Conservation (phyloP, 1,139 yeast species). For the Saccharomyces hybrid region DNA sequence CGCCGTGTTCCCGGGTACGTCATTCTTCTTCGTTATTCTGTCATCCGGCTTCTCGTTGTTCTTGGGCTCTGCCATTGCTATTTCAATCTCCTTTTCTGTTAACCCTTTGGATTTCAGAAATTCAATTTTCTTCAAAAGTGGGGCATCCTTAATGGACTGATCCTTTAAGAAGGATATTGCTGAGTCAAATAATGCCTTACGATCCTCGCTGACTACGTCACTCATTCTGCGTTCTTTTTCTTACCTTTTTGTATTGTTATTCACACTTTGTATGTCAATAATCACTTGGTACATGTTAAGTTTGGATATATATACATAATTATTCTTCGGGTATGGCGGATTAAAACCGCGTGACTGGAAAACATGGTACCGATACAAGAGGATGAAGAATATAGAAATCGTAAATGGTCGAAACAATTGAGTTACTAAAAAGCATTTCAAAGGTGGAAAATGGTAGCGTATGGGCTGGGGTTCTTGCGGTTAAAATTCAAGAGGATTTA, state of each 20-base stretch:
- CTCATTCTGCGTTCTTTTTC: not conserved
- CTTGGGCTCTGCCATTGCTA: conserved; percentile 47
- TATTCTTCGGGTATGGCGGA: not conserved
- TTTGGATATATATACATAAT: too few relatives aligned
- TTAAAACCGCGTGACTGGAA: not conserved
- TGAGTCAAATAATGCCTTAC: conserved; percentile 65
- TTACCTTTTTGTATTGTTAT: not conserved
- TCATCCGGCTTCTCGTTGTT: conserved; percentile 3
- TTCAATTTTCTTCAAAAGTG: conserved; percentile 77
- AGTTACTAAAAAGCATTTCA: not conserved
- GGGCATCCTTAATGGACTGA: conserved; percentile 65
- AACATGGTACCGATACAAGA: too few relatives aligned
- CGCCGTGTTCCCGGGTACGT: not conserved
- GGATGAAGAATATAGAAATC: not conserved
- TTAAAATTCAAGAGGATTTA: conserved; percentile 1
- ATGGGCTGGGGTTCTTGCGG: not conserved
- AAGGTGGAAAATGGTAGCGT: not conserved
- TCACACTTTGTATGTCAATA: not conserved
- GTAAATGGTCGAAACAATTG: not conserved
- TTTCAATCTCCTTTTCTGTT: conserved; percentile 43
- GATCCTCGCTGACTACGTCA: conserved; percentile 20
- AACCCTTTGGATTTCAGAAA: conserved; percentile 70
- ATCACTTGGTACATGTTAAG: not conserved
- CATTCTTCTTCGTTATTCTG: not conserved
- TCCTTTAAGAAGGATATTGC: conserved; percentile 81